Percentiles rank a stretch among this genome's conserved stretches.
phyloP scores from a whole-genome alignment of 179 eudicot genomes.

The Camellia oleifera region DNA sequence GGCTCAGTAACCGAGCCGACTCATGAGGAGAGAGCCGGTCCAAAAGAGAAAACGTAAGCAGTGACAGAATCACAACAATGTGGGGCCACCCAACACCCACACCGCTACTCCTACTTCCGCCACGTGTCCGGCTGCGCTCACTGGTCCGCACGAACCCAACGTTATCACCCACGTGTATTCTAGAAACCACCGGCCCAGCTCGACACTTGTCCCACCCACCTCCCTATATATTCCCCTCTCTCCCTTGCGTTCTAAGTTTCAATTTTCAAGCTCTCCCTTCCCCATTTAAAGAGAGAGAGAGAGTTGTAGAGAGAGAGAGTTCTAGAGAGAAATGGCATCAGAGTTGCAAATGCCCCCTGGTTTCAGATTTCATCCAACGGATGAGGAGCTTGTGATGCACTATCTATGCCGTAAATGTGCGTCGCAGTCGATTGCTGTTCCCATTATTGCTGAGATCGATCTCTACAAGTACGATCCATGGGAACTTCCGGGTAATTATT shows the following conservation, averaged over 20 bases:
- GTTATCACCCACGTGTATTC: slow-evolving; percentile 24
- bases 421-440: slow-evolving; percentile 50
- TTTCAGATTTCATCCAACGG: slow-evolving; percentile 69
- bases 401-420: slow-evolving; percentile 64
- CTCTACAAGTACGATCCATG: slow-evolving; percentile 71
- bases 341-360: slow-evolving; percentile 62
- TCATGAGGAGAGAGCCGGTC: not conserved
- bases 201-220: slow-evolving; percentile 6
- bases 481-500: slow-evolving; percentile 62
- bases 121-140: slow-evolving; percentile 14
- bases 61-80: slow-evolving; percentile 17
- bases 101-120: not conserved
- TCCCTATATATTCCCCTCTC: slow-evolving; percentile 16
- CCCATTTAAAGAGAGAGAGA: not conserved
- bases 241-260: slow-evolving; percentile 20
- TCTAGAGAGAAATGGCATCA: slow-evolving; percentile 21
- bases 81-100: not conserved
- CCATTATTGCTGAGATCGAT: slow-evolving; percentile 68
- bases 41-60: slow-evolving; percentile 20
- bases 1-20: not conserved
- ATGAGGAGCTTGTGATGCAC: slow-evolving; percentile 68
- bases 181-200: not conserved
- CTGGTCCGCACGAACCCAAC: slow-evolving; percentile 2
- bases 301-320: not conserved
- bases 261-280: not conserved